Conservation (phyloP, 805 yeast species). For the Tetrapisispora arboricola region DNA sequence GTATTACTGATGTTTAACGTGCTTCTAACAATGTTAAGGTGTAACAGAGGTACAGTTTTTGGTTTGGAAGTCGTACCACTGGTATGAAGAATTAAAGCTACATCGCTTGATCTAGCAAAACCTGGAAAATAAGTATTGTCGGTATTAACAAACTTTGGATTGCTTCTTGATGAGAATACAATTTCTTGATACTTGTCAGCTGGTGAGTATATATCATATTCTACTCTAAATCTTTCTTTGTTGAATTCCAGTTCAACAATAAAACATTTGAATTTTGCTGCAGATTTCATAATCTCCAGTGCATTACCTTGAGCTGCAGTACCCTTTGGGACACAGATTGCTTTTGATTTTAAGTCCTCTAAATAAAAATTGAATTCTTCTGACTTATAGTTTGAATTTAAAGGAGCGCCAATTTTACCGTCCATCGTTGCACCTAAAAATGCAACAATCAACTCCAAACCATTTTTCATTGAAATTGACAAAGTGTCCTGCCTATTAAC, state of each 20-base stretch:
- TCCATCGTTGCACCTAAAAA: slow-evolving; percentile 50
- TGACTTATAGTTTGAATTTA: slow-evolving; percentile 53
- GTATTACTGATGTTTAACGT: slow-evolving; percentile 50
- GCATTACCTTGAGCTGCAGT: slow-evolving; percentile 23
- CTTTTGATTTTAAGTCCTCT: slow-evolving; percentile 47
- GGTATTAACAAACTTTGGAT: slow-evolving; percentile 27
- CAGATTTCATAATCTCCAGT: slow-evolving; percentile 41
- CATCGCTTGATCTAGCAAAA: slow-evolving; percentile 37
- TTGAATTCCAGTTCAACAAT: slow-evolving; percentile 46
- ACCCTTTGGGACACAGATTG: slow-evolving; percentile 49
- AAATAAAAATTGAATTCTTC: slow-evolving; percentile 56
- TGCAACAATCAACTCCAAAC: slow-evolving; percentile 45
- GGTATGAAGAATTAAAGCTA: slow-evolving; percentile 60
- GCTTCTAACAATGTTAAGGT: slow-evolving; percentile 49
- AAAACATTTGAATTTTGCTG: slow-evolving; percentile 37
- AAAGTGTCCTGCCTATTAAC: slow-evolving; percentile 36
- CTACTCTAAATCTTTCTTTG: slow-evolving; percentile 33
- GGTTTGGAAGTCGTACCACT: slow-evolving; percentile 73
- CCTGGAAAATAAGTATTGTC: slow-evolving; percentile 30
- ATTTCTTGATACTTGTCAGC: slow-evolving; percentile 18
- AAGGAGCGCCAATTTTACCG: slow-evolving; percentile 55
- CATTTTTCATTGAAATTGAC: slow-evolving; percentile 53
- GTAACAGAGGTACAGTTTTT: slow-evolving; percentile 64
- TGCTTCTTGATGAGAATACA: slow-evolving; percentile 19
- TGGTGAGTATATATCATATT: slow-evolving; percentile 29